Conservation (phyloP, 2,329 filamentous ascomycete genomes). For the Fusarium nygamai region DNA sequence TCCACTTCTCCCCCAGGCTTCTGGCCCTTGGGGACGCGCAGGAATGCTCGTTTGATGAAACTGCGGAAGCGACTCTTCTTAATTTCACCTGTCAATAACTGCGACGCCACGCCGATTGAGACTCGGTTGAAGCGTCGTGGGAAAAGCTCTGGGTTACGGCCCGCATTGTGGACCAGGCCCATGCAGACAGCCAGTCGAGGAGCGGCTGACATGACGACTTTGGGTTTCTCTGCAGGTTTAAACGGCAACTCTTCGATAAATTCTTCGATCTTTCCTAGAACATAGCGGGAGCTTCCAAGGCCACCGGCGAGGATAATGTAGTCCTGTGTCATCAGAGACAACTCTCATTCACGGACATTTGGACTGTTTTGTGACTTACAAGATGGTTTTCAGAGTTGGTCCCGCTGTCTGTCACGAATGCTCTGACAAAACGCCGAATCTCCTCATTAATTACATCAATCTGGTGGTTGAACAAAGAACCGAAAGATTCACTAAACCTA, state of each 20-base stretch:
- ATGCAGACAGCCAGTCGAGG: not conserved
- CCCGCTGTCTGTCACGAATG: not conserved
- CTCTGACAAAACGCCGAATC: not conserved
- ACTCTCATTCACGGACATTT: not conserved
- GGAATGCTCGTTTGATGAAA: not conserved
- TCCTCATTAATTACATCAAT: not conserved
- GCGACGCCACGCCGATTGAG: not conserved
- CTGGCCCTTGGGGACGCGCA: not conserved
- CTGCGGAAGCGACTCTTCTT: not conserved
- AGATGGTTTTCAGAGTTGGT: not conserved
- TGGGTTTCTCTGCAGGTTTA: not conserved
- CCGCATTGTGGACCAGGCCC: not conserved
- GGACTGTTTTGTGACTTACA: not conserved
- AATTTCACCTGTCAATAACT: not conserved
- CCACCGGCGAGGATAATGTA: not conserved
- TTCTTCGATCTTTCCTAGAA: not conserved
- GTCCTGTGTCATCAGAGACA: not conserved
- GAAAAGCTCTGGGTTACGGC: not conserved
- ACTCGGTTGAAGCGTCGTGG: not conserved
- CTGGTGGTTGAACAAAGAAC: not conserved
- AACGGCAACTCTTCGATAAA: not conserved
- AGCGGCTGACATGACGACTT: not conserved
- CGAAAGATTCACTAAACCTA: not conserved
- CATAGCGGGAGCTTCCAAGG: not conserved
- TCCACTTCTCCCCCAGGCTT: not conserved